Base-by-base conservation (phyloP, 495 filamentous ascomycete species). In the Hypoxylon trugodes region DNA sequence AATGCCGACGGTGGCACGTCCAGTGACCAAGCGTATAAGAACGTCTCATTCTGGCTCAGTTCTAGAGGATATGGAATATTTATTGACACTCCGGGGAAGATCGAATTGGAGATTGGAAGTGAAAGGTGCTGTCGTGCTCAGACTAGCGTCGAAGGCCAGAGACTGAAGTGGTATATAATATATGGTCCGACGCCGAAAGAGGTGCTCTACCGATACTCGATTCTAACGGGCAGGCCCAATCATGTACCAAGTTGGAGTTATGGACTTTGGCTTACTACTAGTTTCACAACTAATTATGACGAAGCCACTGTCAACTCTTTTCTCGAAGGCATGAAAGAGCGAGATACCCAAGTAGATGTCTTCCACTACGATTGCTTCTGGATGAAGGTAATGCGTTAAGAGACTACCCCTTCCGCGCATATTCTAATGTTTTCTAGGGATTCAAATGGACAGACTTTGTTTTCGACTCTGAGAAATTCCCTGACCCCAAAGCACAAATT, bases 391-490 rank as follows among this genome's bases (percentile, higher is more conserved):
- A 52, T 15, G 8, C 2, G 7, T 16, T 8, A 10, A 15, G 18
- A 16, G 16, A 18, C n/a, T 9, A 5, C 10, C 16, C 6, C 3
- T 19, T 25, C 3, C 9, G 26, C 45, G 65, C 45, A 45, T 45
- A 26, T 69, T 51, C 62, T 70, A 51, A 36, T 26, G 3, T 7
- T 9, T 19, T 28, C 4, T 3, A 69, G 63, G 79, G 83, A 76
- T 90, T 89, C 65, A 86, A 87, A 50, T 91, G 88, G 89, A 88
- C 86, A 59, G 88, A 91, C 68, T 90, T 91, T 46, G 81, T 85
- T 15, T 91, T 90, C 69, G 87, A 88, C 61, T 61, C 78, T 1
- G 82, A 87, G 24, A 85, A 84, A 76, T 91, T 91, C 67, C 88
- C 87, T 0, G 86, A 90, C 61, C 85, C 88, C 2, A 75, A 75